A percentile compares a stretch with the other conserved stretches of the same genome.
Conservation (phyloP, 768 basidiomycete species). For the Amanita exitialis region DNA sequence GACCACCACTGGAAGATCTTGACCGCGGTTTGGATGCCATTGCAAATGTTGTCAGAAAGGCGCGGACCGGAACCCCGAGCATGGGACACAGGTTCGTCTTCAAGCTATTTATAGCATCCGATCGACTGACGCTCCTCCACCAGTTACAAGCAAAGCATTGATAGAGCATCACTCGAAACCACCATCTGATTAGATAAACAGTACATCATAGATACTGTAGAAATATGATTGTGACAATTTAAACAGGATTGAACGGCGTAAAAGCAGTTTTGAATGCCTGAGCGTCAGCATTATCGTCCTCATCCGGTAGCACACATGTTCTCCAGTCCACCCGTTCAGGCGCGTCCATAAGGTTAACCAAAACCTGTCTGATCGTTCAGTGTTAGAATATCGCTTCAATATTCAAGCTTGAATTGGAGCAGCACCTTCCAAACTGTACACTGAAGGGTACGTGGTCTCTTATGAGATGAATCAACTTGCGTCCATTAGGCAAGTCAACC, state of each 20-base stretch:
- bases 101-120: neutral
- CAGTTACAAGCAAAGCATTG: conserved; percentile 23
- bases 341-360: conserved; percentile 66
- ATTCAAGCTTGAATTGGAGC: neutral
- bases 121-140: neutral
- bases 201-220: neutral
- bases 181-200: neutral
- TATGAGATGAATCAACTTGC: conserved; percentile 79
- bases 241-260: conserved; percentile 52
- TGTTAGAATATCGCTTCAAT: conserved; percentile 6
- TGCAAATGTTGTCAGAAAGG: conserved; percentile 62
- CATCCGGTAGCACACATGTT: conserved; percentile 70
- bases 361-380: conserved; percentile 51
- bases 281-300: conserved; percentile 79
- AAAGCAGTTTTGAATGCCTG: conserved; percentile 81
- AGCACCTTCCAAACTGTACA: conserved; percentile 90
- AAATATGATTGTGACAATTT: neutral
- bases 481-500: conserved; percentile 82
- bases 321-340: conserved; percentile 90
- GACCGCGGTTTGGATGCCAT: conserved; percentile 86
- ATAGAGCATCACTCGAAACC: conserved; percentile 4
- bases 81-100: conserved; percentile 56
- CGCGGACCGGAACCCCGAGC: conserved; percentile 43
- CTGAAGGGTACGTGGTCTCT: conserved; percentile 72
- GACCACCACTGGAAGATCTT: conserved; percentile 70